Conservation (phyloP, 441 rosid species). For the Dalechampia spathulata region DNA sequence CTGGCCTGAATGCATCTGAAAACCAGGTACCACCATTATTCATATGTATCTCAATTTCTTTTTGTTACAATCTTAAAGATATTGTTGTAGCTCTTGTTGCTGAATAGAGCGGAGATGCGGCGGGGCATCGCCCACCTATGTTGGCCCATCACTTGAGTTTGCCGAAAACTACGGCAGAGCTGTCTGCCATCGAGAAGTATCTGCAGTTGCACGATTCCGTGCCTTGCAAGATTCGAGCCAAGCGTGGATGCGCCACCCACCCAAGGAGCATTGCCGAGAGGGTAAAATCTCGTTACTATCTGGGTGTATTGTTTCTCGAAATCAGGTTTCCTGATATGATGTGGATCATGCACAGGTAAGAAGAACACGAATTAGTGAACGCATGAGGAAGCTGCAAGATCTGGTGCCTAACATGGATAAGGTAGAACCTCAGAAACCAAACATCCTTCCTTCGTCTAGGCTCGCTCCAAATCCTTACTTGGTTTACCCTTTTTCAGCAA, state of each 20-base stretch:
- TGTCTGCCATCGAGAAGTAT: slow-evolving; percentile 51
- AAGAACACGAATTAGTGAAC: slow-evolving; percentile 85
- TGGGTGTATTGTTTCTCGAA: too few species aligned
- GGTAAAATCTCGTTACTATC: slow-evolving; percentile 39
- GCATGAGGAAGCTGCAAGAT: slow-evolving; percentile 94
- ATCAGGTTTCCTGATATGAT: too few species aligned
- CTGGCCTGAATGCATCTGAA: slow-evolving; percentile 44
- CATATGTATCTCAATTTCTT: too few species aligned
- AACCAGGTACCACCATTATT: slow-evolving; percentile 38
- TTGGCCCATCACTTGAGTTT: slow-evolving; percentile 81
- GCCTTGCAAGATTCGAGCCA: slow-evolving; percentile 86
- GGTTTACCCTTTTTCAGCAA: slow-evolving; percentile 55
- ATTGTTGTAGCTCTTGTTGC: slow-evolving; percentile 10
- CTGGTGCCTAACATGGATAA: slow-evolving; percentile 98
- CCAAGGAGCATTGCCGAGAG: slow-evolving; percentile 98
- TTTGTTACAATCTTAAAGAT: too few species aligned
- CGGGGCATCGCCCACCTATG: slow-evolving; percentile 35
- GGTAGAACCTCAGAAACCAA: slow-evolving; percentile 38
- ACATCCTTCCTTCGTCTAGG: too few species aligned
- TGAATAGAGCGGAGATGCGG: slow-evolving; percentile 31
- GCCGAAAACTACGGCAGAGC: slow-evolving; percentile 57
- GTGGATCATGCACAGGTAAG: slow-evolving; percentile 59
- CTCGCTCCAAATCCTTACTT: too few species aligned
- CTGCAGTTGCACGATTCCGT: slow-evolving; percentile 75
- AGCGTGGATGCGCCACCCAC: slow-evolving; percentile 92